Conservation (phyloP, 2,329 filamentous ascomycete genomes). For the Westerdykella sp. region DNA sequence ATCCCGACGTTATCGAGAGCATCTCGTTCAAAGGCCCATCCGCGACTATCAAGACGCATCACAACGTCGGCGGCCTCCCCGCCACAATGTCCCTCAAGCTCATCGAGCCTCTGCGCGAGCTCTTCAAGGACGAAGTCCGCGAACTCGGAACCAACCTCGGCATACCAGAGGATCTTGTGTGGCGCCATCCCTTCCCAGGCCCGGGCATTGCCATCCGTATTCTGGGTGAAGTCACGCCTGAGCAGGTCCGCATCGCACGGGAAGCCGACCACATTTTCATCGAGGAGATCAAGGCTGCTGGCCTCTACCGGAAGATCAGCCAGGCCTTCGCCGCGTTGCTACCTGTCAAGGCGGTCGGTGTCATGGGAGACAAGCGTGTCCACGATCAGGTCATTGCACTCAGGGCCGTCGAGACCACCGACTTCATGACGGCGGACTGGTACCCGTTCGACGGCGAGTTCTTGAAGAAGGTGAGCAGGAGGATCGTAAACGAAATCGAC, state of each 20-base stretch:
- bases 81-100: slow-evolving; percentile 59
- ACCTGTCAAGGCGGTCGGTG: slow-evolving; percentile 59
- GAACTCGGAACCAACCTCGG: slow-evolving; percentile 62
- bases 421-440: slow-evolving; percentile 71
- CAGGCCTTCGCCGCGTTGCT: slow-evolving; percentile 66
- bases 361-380: slow-evolving; percentile 65
- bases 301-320: slow-evolving; percentile 64
- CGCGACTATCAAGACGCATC: slow-evolving; percentile 68
- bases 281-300: slow-evolving; percentile 63
- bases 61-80: slow-evolving; percentile 66
- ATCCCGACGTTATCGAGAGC: slow-evolving; percentile 66
- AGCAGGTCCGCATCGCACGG: slow-evolving; percentile 72
- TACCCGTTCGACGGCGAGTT: slow-evolving; percentile 61
- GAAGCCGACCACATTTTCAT: slow-evolving; percentile 75
- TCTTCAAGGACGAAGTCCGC: slow-evolving; percentile 82
- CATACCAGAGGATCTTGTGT: slow-evolving; percentile 68
- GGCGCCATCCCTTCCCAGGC: slow-evolving; percentile 72
- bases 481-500: slow-evolving; percentile 71
- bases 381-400: slow-evolving; percentile 58
- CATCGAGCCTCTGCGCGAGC: slow-evolving; percentile 70
- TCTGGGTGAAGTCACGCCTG: slow-evolving; percentile 74
- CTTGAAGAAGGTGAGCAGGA: slow-evolving; percentile 57
- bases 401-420: slow-evolving; percentile 56
- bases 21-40: slow-evolving; percentile 68
- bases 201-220: slow-evolving; percentile 73